Percentiles rank a stretch among this genome's conserved stretches.
Evolutionary conservation across 805 yeast species (phyloP).

Genomic region (Kluyveromyces dobzhanskii): DNA sequence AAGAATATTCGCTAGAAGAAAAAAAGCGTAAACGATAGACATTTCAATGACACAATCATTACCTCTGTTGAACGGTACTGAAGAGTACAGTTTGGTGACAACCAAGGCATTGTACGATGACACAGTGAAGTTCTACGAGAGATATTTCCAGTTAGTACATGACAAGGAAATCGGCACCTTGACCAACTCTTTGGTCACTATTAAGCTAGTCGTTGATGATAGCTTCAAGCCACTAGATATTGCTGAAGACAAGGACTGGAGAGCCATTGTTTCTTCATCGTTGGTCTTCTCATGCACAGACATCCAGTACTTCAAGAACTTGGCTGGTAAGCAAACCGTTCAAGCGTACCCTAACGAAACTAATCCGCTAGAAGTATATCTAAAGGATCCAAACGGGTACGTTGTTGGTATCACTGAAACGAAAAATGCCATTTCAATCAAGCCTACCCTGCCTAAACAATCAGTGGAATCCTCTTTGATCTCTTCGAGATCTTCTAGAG

Average conservation of each 20-base stretch:
- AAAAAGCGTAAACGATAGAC: too few relatives aligned
- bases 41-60: constrained; percentile 14
- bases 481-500: constrained; percentile 18
- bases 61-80: constrained; percentile 44
- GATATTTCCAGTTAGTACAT: constrained; percentile 15
- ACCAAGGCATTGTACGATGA: constrained; percentile 35
- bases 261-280: constrained; percentile 36
- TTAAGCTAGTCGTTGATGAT: constrained; percentile 7
- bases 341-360: constrained; percentile 66
- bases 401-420: constrained; percentile 70
- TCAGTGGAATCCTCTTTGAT: constrained; percentile 10
- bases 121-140: constrained; percentile 46
- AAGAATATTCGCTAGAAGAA: too few relatives aligned
- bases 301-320: constrained; percentile 19
- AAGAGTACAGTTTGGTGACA: constrained; percentile 46
- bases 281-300: constrained; percentile 32
- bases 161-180: background rate
- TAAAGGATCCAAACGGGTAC: constrained; percentile 77
- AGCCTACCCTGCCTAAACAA: constrained; percentile 19
- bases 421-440: constrained; percentile 46
- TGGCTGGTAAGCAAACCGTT: constrained; percentile 24
- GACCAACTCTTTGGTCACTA: background rate
- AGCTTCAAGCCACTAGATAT: background rate
- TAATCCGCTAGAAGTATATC: constrained; percentile 67
- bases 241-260: constrained; percentile 34